Evolutionary conservation across 768 basidiomycete species (phyloP).

Genomic region (Pisolithus marmoratus): DNA sequence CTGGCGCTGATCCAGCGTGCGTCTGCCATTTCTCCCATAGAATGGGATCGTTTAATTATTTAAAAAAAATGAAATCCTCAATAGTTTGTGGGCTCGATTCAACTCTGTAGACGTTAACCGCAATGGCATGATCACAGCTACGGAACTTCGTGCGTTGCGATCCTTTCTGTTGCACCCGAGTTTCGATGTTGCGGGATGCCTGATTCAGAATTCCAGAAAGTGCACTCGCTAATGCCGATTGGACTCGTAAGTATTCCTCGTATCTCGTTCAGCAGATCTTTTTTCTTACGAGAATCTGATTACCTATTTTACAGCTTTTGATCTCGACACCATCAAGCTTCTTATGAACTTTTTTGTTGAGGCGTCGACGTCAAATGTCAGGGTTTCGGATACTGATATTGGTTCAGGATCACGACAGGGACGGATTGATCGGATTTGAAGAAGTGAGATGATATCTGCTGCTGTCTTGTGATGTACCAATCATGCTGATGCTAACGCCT

Average conservation of each 20-base stretch:
- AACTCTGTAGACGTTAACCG: constrained; percentile 59
- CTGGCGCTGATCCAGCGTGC: constrained; percentile 74
- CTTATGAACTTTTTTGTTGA: constrained; percentile 77
- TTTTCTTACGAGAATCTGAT: background rate
- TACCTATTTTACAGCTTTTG: constrained; percentile 49
- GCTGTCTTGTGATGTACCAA: background rate
- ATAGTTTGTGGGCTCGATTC: constrained; percentile 74
- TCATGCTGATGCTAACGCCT: constrained; percentile 2
- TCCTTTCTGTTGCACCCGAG: background rate
- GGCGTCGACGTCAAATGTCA: background rate
- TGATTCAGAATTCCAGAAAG: constrained; percentile 28
- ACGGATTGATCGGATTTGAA: constrained; percentile 74
- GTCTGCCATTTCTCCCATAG: constrained; percentile 16
- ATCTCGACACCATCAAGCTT: constrained; percentile 81
- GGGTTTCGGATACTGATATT: background rate
- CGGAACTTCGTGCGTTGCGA: constrained; percentile 56
- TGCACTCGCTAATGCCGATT: constrained; percentile 58
- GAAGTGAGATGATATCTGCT: constrained; percentile 38
- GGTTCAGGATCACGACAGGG: constrained; percentile 59
- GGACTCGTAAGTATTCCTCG: constrained; percentile 54
- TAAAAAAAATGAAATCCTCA: background rate
- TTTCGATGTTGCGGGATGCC: background rate
- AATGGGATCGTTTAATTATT: background rate
- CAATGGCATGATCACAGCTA: constrained; percentile 60
- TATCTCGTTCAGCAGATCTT: background rate